A percentile compares a stretch with the other conserved stretches of the same genome.
Conservation (phyloP, 257 asterid genomes). For the Nicotiana tabacum region DNA sequence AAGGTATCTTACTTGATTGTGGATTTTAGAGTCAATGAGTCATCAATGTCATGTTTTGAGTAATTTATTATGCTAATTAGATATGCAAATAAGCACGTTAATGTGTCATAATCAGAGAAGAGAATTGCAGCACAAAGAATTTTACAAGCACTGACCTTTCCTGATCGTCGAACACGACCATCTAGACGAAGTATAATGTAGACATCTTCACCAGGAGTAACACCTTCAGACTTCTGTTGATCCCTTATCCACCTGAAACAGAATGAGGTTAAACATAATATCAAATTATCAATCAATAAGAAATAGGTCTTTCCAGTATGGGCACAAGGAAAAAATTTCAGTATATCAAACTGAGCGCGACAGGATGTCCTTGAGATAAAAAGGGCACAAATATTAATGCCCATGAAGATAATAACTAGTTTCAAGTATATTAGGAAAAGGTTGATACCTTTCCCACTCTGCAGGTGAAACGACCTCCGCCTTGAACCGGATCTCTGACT, state of each 20-base stretch:
- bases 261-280: background rate
- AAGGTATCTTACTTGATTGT: background rate
- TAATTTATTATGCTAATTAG: background rate
- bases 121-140: background rate
- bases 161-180: conserved; percentile 95
- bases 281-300: background rate
- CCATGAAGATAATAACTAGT: background rate
- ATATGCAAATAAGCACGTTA: background rate
- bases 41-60: background rate
- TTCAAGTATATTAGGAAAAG: background rate
- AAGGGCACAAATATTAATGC: background rate
- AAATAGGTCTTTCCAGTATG: background rate
- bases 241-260: conserved; percentile 84
- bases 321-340: background rate
- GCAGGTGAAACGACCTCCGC: conserved; percentile 77
- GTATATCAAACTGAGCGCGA: background rate
- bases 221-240: conserved; percentile 88
- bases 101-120: background rate
- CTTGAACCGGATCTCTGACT: conserved; percentile 90
- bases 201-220: conserved; percentile 87
- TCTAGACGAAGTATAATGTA: conserved; percentile 92
- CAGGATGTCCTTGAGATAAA: background rate
- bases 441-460: conserved; percentile 90
- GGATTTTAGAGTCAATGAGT: background rate
- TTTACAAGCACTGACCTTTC: conserved; percentile 54